A percentile compares a stretch with the other conserved stretches of the same genome.
These are phyloP conservation scores for Daldinia eschscholtzii DNA, from an alignment of 2,329 filamentous ascomycete genomes.

Conservation along the genomic window DNA sequence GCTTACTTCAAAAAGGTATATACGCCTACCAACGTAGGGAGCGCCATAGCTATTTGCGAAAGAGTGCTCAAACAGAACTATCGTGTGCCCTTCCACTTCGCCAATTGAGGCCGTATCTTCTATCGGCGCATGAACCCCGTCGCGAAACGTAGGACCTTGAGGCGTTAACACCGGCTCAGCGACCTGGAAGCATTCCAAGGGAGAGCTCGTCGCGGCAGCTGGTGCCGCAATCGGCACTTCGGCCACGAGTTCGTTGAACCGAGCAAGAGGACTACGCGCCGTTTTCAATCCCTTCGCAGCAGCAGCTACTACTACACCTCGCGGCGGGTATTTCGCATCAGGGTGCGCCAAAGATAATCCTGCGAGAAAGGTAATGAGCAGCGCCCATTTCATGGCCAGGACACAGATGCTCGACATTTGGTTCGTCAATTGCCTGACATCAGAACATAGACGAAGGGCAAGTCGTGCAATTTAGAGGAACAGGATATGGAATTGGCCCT, in stretches of 20 bases:
- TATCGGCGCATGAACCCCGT: constrained; percentile 51
- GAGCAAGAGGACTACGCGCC: constrained; percentile 46
- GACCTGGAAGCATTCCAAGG: constrained; percentile 76
- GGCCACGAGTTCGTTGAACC: constrained; percentile 40
- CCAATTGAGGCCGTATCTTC: constrained; percentile 41
- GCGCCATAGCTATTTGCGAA: constrained; percentile 80
- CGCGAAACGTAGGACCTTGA: constrained; percentile 55
- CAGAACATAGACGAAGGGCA: constrained; percentile 25
- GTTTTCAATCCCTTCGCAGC: constrained; percentile 19
- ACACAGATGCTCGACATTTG: constrained; percentile 30
- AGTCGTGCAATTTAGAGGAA: constrained; percentile 26
- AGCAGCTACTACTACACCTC: not conserved
- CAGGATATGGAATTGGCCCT: constrained; percentile 20
- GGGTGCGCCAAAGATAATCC: constrained; percentile 40
- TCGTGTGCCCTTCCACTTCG: constrained; percentile 56
- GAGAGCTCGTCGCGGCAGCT: constrained; percentile 32
- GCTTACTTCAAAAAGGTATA: not conserved
- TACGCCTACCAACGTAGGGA: constrained; percentile 75
- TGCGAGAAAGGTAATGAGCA: constrained; percentile 32
- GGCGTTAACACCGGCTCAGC: constrained; percentile 73
- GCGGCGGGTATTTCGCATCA: constrained; percentile 32
- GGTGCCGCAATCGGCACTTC: constrained; percentile 19
- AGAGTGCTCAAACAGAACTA: constrained; percentile 75
- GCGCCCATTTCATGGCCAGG: constrained; percentile 25
- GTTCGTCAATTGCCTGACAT: constrained; percentile 30